A percentile compares a stretch with the other conserved stretches of the same genome.
These are phyloP conservation scores for Arthonia radiata DNA, from an alignment of 495 filamentous ascomycete species.

Conservation along the genomic window DNA sequence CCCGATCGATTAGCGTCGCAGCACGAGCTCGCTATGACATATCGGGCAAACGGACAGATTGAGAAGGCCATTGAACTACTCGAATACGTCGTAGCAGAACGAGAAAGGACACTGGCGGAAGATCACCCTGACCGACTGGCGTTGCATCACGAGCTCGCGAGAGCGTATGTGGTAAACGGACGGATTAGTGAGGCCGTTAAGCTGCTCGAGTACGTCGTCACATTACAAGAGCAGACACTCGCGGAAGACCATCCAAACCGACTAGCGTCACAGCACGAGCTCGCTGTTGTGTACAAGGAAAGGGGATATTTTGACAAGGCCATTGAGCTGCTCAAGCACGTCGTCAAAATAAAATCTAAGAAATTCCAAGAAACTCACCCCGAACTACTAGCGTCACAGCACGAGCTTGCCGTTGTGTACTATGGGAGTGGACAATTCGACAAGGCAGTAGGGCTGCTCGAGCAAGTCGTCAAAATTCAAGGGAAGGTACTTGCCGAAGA, in stretches of 20 bases:
- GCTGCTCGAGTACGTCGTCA: slow-evolving; percentile 12
- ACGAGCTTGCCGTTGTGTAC: slow-evolving; percentile 13
- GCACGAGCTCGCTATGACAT: slow-evolving; percentile 4
- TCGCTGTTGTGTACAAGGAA: slow-evolving; percentile 8
- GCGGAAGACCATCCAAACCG: slow-evolving; percentile 10
- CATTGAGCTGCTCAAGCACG: slow-evolving; percentile 8
- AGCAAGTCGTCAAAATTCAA: slow-evolving; percentile 14
- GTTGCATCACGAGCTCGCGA: slow-evolving; percentile 4
- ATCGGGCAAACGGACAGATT: slow-evolving; percentile 3
- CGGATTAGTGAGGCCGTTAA: slow-evolving; percentile 4
- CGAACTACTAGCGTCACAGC: slow-evolving; percentile 9
- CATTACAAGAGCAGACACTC: slow-evolving; percentile 6
- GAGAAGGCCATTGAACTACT: slow-evolving; percentile 5
- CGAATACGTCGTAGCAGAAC: slow-evolving; percentile 4
- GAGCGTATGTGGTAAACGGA: slow-evolving; percentile 3
- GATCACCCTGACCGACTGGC: slow-evolving; percentile 4
- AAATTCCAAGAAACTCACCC: slow-evolving; percentile 8
- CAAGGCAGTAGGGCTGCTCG: slow-evolving; percentile 8
- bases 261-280: slow-evolving; percentile 11
- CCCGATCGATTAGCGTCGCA: slow-evolving; percentile 5
- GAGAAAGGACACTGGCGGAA: slow-evolving; percentile 1
- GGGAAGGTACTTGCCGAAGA: slow-evolving; percentile 6
- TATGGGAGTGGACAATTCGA: slow-evolving; percentile 7
- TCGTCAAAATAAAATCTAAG: slow-evolving; percentile 8
- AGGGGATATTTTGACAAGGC: slow-evolving; percentile 12